phyloP scores from a whole-genome alignment of 148 eudicot species.

The Hydrangea macrophylla region DNA sequence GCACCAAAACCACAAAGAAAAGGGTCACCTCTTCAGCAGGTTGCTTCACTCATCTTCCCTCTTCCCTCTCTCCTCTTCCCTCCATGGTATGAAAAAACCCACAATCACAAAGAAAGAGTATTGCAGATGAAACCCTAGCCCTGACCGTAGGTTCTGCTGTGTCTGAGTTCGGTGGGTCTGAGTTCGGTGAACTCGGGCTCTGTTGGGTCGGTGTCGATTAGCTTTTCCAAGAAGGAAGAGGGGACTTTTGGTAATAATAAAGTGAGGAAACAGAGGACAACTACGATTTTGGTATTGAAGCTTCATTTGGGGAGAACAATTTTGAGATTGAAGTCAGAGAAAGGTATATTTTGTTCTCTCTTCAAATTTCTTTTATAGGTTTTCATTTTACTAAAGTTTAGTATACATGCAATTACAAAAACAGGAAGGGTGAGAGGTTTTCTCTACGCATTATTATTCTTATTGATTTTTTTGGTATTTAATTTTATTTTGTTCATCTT shows the following conservation, averaged over 20 bases:
- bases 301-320: slow-evolving; percentile 68
- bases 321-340: slow-evolving; percentile 54
- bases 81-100: too few species aligned
- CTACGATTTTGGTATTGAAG: slow-evolving; percentile 32
- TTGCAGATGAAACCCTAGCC: slow-evolving; percentile 8
- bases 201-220: slow-evolving; percentile 20
- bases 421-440: too few species aligned
- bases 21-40: too few species aligned
- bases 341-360: slow-evolving; percentile 39
- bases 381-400: neutral
- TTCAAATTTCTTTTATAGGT: neutral
- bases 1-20: too few species aligned
- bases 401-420: neutral
- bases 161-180: slow-evolving; percentile 19
- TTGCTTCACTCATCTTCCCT: too few species aligned
- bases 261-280: slow-evolving; percentile 22
- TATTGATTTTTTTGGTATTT: neutral
- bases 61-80: too few species aligned
- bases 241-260: slow-evolving; percentile 6
- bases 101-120: slow-evolving; percentile 31
- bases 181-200: slow-evolving; percentile 21
- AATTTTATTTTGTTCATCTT: neutral
- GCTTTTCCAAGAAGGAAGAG: slow-evolving; percentile 18
- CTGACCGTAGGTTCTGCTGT: neutral
- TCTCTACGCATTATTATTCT: slow-evolving; percentile 5